A percentile compares a stretch with the other conserved stretches of the same genome.
phyloP scores from a whole-genome alignment of 805 yeast species.

The Candida mattraensis region DNA sequence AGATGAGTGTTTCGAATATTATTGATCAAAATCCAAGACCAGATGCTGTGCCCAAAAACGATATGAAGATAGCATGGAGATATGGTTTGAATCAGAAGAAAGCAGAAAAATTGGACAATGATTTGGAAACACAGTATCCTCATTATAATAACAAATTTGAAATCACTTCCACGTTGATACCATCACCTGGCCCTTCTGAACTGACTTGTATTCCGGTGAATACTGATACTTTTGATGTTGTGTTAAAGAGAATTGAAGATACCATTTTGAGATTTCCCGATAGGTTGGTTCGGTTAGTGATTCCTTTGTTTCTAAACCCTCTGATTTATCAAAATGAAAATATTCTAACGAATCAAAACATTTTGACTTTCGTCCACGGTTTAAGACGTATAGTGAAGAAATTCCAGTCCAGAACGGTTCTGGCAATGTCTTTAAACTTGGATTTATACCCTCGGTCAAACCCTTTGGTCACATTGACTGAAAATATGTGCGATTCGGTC shows the following conservation, averaged over 20 bases:
- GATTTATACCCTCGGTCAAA: slow-evolving; percentile 62
- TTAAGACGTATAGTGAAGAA: slow-evolving; percentile 54
- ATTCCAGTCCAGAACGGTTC: slow-evolving; percentile 37
- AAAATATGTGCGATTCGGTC: slow-evolving; percentile 63
- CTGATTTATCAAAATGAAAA: slow-evolving; percentile 57
- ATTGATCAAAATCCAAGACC: too few relatives aligned
- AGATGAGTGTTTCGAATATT: slow-evolving; percentile 68
- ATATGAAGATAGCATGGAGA: slow-evolving; percentile 62
- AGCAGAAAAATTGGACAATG: slow-evolving; percentile 25
- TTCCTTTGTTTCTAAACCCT: slow-evolving; percentile 83
- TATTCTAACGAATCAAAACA: slow-evolving; percentile 37
- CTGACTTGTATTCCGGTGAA: slow-evolving; percentile 51
- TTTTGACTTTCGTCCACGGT: slow-evolving; percentile 61
- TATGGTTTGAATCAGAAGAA: slow-evolving; percentile 58
- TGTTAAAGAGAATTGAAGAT: slow-evolving; percentile 43
- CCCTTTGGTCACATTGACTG: slow-evolving; percentile 50
- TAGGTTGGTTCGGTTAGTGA: slow-evolving; percentile 59
- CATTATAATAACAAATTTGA: slow-evolving; percentile 70
- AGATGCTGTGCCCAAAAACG: slow-evolving; percentile 17
- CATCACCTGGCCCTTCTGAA: slow-evolving; percentile 64
- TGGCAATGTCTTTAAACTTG: slow-evolving; percentile 60
- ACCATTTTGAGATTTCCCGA: slow-evolving; percentile 41
- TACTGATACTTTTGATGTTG: slow-evolving; percentile 18
- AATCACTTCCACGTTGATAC: slow-evolving; percentile 66
- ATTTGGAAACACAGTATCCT: slow-evolving; percentile 40